Evolutionary conservation across 179 eudicot genomes (phyloP), one percentile per base, ranked within the genome.

Genomic region (Patellifolia procumbens): DNA sequence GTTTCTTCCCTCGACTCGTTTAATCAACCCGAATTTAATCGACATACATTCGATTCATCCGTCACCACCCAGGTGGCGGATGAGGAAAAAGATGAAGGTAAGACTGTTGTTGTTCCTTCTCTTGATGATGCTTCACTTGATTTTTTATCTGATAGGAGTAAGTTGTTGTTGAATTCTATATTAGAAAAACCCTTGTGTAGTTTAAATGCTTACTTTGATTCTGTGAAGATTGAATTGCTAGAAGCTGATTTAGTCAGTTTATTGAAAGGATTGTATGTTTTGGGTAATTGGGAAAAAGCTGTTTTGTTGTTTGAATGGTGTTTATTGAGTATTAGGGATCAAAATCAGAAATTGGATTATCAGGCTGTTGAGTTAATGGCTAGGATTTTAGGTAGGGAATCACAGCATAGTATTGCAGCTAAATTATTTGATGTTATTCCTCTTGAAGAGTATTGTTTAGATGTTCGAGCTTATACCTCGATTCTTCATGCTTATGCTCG

Each of bases 401-500:
- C 97, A 29, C 92, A 89, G 81, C 88, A 91, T 28, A 82, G 84
- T n/a, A 81, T 85, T 74, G 87, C 97, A 10, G 87, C 86, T 4
- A 90, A 82, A 24, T 71, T 92, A 82, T 94, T 94, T 68, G 98
- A 94, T 81, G 60, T 74, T 20, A 81, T 94, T 68, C 93, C 91
- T 19, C 53, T 89, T 69, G 84, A 86, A 55, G 92, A 88, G 10
- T 91, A 85, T 61, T 79, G 74, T 15, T 80, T 94, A 34, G 97
- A 89, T 88, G 86, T 88, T 58, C 83, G 94, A 48, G 93, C 97
- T 20, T 91, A 85, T 75, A 91, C 98, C 0, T 86, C 91, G 37
- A 80, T 94, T 31, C 79, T 94, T 55, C 92, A 94, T 56, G 89
- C 98, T 1, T 90, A 91, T 85, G 86, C 93, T 59, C 86, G 93